A percentile compares a stretch with the other conserved stretches of the same genome.
Evolutionary conservation across 306 rosid genomes (phyloP).

Genomic region (Lathyrus aphaca): DNA sequence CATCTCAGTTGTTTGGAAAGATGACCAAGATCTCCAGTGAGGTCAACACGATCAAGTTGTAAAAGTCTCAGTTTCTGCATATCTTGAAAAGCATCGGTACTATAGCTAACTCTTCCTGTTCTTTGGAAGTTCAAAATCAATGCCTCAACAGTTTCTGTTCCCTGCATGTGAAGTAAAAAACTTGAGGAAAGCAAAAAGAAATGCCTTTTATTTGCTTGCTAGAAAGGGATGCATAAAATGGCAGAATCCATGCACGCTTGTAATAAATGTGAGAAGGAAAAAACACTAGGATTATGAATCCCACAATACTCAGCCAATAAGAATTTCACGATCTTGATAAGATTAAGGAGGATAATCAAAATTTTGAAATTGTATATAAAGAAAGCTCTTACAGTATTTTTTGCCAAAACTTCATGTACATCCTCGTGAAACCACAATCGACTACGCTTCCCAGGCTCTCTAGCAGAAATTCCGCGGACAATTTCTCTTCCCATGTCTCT

Average conservation of each 20-base stretch:
- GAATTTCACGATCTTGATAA: background rate
- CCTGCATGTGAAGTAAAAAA: conserved; percentile 25
- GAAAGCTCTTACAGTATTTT: background rate
- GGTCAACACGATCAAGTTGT: conserved; percentile 33
- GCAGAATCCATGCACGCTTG: background rate
- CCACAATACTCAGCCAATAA: background rate
- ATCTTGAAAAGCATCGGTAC: conserved; percentile 37
- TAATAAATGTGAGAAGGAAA: background rate
- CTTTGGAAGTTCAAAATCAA: conserved; percentile 21
- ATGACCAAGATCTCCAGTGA: conserved; percentile 36
- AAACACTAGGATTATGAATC: background rate
- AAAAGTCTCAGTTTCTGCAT: conserved; percentile 57
- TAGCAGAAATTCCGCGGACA: background rate
- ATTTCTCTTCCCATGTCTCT: conserved; percentile 16
- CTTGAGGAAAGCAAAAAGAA: background rate
- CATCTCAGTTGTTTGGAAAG: conserved; percentile 44
- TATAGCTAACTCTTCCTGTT: background rate
- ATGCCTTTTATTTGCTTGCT: background rate
- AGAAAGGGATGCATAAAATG: background rate
- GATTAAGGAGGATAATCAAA: background rate
- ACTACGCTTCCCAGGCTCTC: conserved; percentile 13
- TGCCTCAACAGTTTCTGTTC: conserved; percentile 34
- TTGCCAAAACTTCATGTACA: background rate
- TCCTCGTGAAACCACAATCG: background rate
- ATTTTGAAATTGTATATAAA: background rate